phyloP scores from a whole-genome alignment of 768 basidiomycete genomes.

The Cubamyces sp. region DNA sequence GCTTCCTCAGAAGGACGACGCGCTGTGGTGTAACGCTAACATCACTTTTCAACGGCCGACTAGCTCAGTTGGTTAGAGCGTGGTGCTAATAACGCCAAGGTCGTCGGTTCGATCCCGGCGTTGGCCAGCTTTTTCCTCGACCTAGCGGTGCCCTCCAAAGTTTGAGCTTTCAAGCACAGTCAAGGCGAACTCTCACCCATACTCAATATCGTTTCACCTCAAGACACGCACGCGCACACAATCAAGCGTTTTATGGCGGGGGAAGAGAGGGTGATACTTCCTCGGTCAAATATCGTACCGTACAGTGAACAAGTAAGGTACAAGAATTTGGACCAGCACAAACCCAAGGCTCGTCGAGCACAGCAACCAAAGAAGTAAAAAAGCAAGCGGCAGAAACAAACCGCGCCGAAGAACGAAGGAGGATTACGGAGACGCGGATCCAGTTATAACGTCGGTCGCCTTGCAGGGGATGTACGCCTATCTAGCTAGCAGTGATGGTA shows the following conservation, averaged over 20 bases:
- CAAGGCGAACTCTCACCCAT: too few species aligned
- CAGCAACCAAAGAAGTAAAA: constrained; percentile 3
- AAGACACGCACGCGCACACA: too few species aligned
- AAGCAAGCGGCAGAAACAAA: neutral
- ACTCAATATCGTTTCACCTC: too few species aligned
- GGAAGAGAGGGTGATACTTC: constrained; percentile 3
- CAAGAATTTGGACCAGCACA: constrained; percentile 12
- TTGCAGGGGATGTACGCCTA: neutral
- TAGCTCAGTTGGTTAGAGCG: constrained; percentile 96
- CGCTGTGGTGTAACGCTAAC: neutral
- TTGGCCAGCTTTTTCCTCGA: constrained; percentile 16
- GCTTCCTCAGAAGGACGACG: neutral
- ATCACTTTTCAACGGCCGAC: constrained; percentile 55
- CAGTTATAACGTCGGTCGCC: neutral
- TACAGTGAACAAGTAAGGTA: constrained; percentile 14
- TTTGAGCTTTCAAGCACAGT: too few species aligned
- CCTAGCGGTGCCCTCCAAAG: too few species aligned
- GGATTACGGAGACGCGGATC: constrained; percentile 14
- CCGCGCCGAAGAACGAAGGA: neutral
- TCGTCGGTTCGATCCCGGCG: constrained; percentile 32
- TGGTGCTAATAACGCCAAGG: constrained; percentile 69
- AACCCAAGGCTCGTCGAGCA: constrained; percentile 11
- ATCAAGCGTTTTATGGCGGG: too few species aligned
- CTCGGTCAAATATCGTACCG: constrained; percentile 16
- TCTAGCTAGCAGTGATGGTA: constrained; percentile 13